phyloP scores from a whole-genome alignment of 495 filamentous ascomycete genomes.

The Neurospora sp. region DNA sequence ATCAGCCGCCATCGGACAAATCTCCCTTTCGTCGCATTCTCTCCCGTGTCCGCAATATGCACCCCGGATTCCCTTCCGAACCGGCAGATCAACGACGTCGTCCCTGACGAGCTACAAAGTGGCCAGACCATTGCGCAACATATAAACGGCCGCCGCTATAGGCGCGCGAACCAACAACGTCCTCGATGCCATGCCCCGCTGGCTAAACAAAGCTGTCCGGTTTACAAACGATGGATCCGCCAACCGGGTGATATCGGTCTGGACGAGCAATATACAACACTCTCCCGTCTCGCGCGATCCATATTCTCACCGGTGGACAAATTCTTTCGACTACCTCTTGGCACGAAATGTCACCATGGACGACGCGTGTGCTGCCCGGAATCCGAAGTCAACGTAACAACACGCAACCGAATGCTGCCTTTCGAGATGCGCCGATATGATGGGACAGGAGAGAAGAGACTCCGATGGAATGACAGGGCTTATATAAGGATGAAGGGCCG shows the following conservation, averaged over 20 bases:
- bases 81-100: not conserved
- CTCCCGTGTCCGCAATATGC: not conserved
- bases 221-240: not conserved
- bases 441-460: not conserved
- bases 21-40: not conserved
- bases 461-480: not conserved
- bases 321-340: not conserved
- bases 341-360: not conserved
- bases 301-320: not conserved
- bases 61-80: not conserved
- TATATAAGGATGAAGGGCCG: not conserved
- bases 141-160: not conserved
- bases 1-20: not conserved
- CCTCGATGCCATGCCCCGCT: not conserved
- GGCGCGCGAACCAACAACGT: not conserved
- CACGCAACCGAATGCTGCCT: not conserved
- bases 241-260: not conserved
- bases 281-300: not conserved
- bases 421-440: not conserved
- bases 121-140: not conserved
- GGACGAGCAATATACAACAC: not conserved
- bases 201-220: not conserved
- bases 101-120: not conserved
- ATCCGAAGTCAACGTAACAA: not conserved
- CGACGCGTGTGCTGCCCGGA: not conserved